These are phyloP conservation scores for Beauveria bassiana DNA, from an alignment of 2,329 filamentous ascomycete genomes.

Conservation along the genomic window DNA sequence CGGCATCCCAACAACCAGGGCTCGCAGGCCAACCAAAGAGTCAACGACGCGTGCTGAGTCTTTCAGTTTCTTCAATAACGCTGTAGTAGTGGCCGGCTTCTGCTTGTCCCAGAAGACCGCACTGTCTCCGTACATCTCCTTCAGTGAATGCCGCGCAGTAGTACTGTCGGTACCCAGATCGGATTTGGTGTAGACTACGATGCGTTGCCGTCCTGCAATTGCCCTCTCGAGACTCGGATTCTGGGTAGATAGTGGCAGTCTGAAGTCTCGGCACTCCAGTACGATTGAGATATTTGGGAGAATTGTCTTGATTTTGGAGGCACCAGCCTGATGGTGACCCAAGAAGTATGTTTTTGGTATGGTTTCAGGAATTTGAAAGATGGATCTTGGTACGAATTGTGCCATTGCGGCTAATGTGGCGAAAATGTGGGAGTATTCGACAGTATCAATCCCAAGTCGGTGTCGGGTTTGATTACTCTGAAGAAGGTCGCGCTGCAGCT, in stretches of 20 bases:
- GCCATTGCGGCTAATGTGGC: slow-evolving; percentile 17
- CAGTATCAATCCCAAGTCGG: not conserved
- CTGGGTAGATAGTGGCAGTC: slow-evolving; percentile 78
- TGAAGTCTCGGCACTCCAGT: slow-evolving; percentile 90
- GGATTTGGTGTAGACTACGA: slow-evolving; percentile 86
- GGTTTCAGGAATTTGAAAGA: slow-evolving; percentile 63
- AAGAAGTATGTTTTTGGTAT: slow-evolving; percentile 89
- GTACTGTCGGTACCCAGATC: slow-evolving; percentile 54
- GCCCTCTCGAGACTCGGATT: slow-evolving; percentile 83
- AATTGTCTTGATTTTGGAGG: slow-evolving; percentile 73
- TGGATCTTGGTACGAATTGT: slow-evolving; percentile 63
- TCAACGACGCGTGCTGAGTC: slow-evolving; percentile 28
- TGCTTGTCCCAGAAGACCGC: slow-evolving; percentile 39
- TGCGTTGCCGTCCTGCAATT: slow-evolving; percentile 62
- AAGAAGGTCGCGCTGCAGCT: not conserved
- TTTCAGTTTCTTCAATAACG: slow-evolving; percentile 32
- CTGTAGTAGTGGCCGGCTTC: slow-evolving; percentile 24
- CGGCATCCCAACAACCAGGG: slow-evolving; percentile 92
- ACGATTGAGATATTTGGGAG: slow-evolving; percentile 78
- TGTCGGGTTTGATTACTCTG: not conserved
- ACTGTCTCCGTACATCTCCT: slow-evolving; percentile 26
- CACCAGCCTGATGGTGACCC: slow-evolving; percentile 79
- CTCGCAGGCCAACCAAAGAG: slow-evolving; percentile 70
- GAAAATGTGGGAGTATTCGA: not conserved
- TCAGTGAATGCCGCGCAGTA: slow-evolving; percentile 21